Conservation (phyloP, 306 rosid genomes). For the Benincasa hispida region DNA sequence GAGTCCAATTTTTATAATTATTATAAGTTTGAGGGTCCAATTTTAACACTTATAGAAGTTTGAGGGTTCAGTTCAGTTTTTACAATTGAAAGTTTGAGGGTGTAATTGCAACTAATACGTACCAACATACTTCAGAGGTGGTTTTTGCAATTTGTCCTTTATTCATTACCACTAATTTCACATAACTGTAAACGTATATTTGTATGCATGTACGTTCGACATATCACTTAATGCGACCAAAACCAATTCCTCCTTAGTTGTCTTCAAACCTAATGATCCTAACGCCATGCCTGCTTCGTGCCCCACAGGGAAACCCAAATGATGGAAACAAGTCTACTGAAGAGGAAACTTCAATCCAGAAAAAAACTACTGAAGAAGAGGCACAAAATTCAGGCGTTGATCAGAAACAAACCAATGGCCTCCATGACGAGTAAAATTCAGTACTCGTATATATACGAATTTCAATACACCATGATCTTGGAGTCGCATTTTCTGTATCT, state of each 20-base stretch:
- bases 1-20: too few species aligned
- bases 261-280: not conserved
- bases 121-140: too few species aligned
- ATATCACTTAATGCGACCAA: not conserved
- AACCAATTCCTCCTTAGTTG: not conserved
- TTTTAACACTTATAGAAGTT: too few species aligned
- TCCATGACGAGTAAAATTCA: slow-evolving; percentile 28
- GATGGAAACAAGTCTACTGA: slow-evolving; percentile 31
- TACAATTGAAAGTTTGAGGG: too few species aligned
- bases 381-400: slow-evolving; percentile 10
- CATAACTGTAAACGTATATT: not conserved
- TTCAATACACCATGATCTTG: not conserved
- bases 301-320: slow-evolving; percentile 42
- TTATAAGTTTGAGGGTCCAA: too few species aligned
- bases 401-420: slow-evolving; percentile 31
- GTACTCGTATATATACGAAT: slow-evolving; percentile 1
- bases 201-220: not conserved
- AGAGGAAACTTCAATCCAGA: slow-evolving; percentile 22
- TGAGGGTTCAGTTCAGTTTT: too few species aligned
- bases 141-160: not conserved
- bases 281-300: not conserved
- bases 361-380: not conserved
- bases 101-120: too few species aligned
- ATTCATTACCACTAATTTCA: not conserved
- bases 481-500: not conserved